Base-by-base conservation (phyloP, 2,329 filamentous ascomycete species). In the Thermothelomyces thermophilus region DNA sequence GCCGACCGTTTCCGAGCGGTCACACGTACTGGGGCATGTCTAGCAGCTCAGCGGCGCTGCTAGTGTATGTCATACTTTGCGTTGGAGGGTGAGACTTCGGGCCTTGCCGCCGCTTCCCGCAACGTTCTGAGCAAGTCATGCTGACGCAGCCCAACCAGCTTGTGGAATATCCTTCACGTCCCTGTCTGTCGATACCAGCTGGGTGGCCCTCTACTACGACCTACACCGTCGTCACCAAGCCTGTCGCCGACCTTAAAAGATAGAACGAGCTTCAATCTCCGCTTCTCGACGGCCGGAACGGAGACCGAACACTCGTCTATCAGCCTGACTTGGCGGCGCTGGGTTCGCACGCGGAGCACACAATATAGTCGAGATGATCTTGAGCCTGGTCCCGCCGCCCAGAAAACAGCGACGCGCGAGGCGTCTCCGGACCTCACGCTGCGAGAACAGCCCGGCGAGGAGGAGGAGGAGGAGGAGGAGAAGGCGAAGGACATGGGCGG, bases 11-110 rank as follows among this genome's bases (percentile, higher is more conserved):
- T 39, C 67, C 68, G 0, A 39, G 46, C 1, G 60, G 60, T 2
- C 70, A 68, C 39, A 59, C 62, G 0, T 71, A 67, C 57, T 72
- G 68, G 68, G 64, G 60, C 16, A 54, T 71, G 44, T 24, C 55
- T 35, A 52, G 59, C 5, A 52, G 53, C 17, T 60, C 58, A 33
- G 59, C 66, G 2, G 62, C 63, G 8, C 60, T 60, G 8, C 53
- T 68, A 41, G 62, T 68, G 7, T 64, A 70, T 50, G 55, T 64
- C 42, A 64, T 71, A 43, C 57, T 72, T 17, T 70, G 67, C 61
- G 55, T 63, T 20, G 59, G 66, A 44, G 62, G 65, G 53, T 58
- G 46, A 30, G 57, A 49, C 11, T 5, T 22, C 28, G 13, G 13
- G 17, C 37, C 10, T 5, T n/a, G n/a, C n/a, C n/a, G n/a, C n/a